A percentile compares a stretch with the other conserved stretches of the same genome.
Conservation (phyloP, 108 stramenopile species). For the Fistulifera solaris region DNA sequence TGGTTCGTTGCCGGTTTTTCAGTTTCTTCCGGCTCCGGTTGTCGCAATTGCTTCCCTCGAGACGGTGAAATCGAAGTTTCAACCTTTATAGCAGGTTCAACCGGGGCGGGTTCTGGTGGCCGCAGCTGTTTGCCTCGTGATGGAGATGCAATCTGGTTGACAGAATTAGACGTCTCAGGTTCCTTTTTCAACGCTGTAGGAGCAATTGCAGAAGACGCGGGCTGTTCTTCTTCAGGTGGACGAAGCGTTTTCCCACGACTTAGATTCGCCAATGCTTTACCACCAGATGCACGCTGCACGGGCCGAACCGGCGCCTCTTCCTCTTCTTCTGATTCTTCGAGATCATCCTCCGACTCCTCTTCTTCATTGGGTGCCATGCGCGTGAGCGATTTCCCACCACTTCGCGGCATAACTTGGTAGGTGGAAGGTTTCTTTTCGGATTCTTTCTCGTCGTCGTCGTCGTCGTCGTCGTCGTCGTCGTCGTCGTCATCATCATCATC, state of each 20-base stretch:
- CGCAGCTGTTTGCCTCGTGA: slow-evolving; percentile 12
- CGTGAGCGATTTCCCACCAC: slow-evolving; percentile 29
- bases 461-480: slow-evolving; percentile 39
- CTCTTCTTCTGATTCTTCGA: slow-evolving; percentile 12
- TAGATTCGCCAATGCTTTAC: slow-evolving; percentile 13
- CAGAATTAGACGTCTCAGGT: neutral
- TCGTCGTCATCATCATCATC: slow-evolving; percentile 22
- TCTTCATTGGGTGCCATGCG: slow-evolving; percentile 25
- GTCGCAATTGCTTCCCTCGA: slow-evolving; percentile 12
- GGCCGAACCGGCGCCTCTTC: slow-evolving; percentile 7
- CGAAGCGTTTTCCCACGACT: slow-evolving; percentile 15
- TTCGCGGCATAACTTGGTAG: slow-evolving; percentile 5
- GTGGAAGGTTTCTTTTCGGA: slow-evolving; percentile 14
- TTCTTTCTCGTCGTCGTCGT: slow-evolving; percentile 34
- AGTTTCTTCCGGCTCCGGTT: slow-evolving; percentile 7
- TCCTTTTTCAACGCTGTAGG: neutral
- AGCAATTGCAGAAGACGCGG: neutral
- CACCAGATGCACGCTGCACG: slow-evolving; percentile 9
- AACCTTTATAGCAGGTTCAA: slow-evolving; percentile 2
- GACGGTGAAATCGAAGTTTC: neutral
- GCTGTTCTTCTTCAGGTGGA: slow-evolving; percentile 9
- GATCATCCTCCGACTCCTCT: slow-evolving; percentile 11
- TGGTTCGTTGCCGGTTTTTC: slow-evolving; percentile 7
- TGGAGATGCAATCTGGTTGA: slow-evolving; percentile 2
- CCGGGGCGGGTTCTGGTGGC: neutral